A percentile compares a stretch with the other conserved stretches of the same genome.
phyloP scores from a whole-genome alignment of 164 flowering plant genomes.

The Magnolia officinalis region DNA sequence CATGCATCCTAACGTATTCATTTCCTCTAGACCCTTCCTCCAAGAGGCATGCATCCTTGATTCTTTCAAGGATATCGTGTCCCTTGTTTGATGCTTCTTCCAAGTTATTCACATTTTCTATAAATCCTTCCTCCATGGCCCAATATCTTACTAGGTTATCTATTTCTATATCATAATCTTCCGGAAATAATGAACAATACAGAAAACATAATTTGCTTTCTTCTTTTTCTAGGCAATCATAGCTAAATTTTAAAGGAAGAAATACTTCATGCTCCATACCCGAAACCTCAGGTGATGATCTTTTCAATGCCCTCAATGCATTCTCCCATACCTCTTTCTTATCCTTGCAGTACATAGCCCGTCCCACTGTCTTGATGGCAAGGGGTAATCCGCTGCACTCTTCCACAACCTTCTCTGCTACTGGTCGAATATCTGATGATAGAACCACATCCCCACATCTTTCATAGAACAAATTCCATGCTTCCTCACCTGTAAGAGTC shows the following conservation, averaged over 20 bases:
- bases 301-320: slow-evolving; percentile 3
- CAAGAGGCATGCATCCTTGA: slow-evolving; percentile 1
- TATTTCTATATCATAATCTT: slow-evolving; percentile 2
- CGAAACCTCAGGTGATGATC: background rate
- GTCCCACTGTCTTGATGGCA: slow-evolving; percentile 2
- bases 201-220: background rate
- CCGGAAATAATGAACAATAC: slow-evolving; percentile 9
- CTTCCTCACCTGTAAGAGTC: background rate
- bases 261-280: slow-evolving; percentile 9
- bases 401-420: background rate
- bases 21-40: background rate
- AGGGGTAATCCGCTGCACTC: slow-evolving; percentile 6
- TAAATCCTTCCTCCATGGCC: slow-evolving; percentile 1
- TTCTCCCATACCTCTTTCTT: background rate
- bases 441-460: background rate
- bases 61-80: background rate
- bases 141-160: background rate
- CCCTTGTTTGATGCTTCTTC: background rate
- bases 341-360: background rate
- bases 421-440: background rate
- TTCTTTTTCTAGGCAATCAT: background rate
- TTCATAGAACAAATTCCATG: background rate
- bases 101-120: background rate
- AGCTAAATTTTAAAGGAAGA: slow-evolving; percentile 6
- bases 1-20: slow-evolving; percentile 2